A percentile compares a stretch with the other conserved stretches of the same genome.
Evolutionary conservation across 2,329 filamentous ascomycete genomes (phyloP).

Genomic region (Colletotrichum cuscutae): DNA sequence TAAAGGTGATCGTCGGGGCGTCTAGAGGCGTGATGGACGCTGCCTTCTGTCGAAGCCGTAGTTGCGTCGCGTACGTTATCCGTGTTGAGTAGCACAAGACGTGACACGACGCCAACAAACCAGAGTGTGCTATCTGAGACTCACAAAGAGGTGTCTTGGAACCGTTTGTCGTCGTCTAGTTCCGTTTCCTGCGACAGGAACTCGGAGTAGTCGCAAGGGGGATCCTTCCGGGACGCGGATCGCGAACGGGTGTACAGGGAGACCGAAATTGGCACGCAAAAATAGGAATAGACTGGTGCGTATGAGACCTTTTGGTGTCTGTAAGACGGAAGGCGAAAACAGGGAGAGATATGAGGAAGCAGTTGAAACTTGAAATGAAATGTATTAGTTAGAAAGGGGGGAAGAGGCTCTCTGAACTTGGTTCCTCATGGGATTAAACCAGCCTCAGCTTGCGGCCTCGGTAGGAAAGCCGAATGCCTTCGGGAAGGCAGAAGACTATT

Average conservation of each 20-base stretch:
- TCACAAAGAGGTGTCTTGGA: not conserved
- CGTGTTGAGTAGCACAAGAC: constrained; percentile 1
- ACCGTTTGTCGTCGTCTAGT: constrained; percentile 1
- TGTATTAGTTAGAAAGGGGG: not conserved
- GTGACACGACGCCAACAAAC: constrained; percentile 13
- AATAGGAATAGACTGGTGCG: not conserved
- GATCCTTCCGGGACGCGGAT: not conserved
- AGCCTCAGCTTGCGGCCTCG: not conserved
- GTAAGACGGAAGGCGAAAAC: not conserved
- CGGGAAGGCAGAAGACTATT: not conserved
- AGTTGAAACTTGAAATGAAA: not conserved
- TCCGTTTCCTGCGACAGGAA: not conserved
- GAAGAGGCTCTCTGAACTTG: not conserved
- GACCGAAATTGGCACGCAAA: not conserved
- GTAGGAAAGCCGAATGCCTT: not conserved
- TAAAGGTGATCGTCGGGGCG: constrained; percentile 6
- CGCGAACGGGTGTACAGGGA: constrained; percentile 10
- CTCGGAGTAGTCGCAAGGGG: not conserved
- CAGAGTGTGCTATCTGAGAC: not conserved
- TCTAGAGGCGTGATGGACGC: not conserved
- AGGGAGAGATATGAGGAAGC: not conserved
- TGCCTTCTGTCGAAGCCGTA: constrained; percentile 12
- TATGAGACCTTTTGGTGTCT: not conserved
- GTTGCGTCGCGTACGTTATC: not conserved
- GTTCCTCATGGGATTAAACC: not conserved